A percentile compares a stretch with the other conserved stretches of the same genome.
These are phyloP conservation scores for Amoebophrya sp. DNA, from an alignment of 169 alveolate species.

Conservation along the genomic window DNA sequence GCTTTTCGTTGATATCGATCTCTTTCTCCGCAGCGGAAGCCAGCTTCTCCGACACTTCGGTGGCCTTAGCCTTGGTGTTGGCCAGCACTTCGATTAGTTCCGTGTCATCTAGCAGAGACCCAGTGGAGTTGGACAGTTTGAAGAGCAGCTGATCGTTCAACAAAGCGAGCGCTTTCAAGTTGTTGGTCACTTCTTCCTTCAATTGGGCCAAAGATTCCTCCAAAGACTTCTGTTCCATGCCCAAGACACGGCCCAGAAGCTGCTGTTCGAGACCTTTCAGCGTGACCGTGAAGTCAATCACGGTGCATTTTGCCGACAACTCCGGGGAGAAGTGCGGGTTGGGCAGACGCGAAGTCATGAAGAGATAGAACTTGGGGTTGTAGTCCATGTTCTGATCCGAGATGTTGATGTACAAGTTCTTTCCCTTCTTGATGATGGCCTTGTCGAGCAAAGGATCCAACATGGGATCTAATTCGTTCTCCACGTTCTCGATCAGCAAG, in stretches of 20 bases:
- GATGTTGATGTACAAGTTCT: constrained; percentile 65
- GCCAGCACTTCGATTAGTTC: constrained; percentile 89
- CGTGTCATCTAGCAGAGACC: constrained; percentile 85
- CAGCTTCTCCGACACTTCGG: constrained; percentile 81
- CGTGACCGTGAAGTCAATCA: constrained; percentile 94
- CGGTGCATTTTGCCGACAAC: constrained; percentile 89
- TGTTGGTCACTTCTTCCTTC: constrained; percentile 60
- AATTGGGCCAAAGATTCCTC: constrained; percentile 71
- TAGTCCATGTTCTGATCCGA: constrained; percentile 81
- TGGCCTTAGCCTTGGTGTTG: constrained; percentile 81
- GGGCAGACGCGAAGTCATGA: constrained; percentile 82
- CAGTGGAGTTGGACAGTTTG: constrained; percentile 81
- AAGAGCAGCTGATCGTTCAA: constrained; percentile 70
- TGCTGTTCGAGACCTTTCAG: constrained; percentile 89
- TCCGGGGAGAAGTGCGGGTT: constrained; percentile 93
- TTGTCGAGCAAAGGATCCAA: constrained; percentile 90
- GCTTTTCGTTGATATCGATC: constrained; percentile 81
- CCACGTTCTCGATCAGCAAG: constrained; percentile 87
- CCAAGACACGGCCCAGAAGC: constrained; percentile 87
- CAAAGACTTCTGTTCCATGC: constrained; percentile 84
- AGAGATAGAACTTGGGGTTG: constrained; percentile 79
- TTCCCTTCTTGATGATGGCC: constrained; percentile 78
- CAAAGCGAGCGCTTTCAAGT: constrained; percentile 70
- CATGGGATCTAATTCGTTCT: constrained; percentile 86
- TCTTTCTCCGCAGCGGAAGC: constrained; percentile 61